These are phyloP conservation scores for Populus simonii DNA, from an alignment of 345 rosid species.

Conservation along the genomic window DNA sequence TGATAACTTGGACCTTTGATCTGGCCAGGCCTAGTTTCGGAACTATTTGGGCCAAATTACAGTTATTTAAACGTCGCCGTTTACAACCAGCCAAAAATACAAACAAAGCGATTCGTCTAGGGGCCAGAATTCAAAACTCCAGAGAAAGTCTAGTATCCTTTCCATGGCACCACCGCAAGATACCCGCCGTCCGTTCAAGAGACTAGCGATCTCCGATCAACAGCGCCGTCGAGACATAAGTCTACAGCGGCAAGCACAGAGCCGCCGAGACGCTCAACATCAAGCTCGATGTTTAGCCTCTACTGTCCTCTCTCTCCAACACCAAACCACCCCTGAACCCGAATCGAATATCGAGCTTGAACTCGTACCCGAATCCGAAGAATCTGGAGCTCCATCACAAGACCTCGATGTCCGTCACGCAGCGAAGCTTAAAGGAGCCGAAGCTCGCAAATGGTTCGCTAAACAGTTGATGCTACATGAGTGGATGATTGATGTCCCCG, in stretches of 20 bases:
- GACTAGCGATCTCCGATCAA: slow-evolving; percentile 80
- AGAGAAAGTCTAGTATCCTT: background rate
- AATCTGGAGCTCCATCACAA: slow-evolving; percentile 29
- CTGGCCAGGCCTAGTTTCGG: too few species aligned
- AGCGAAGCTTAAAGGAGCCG: slow-evolving; percentile 67
- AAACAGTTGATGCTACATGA: slow-evolving; percentile 89
- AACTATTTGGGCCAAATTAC: too few species aligned
- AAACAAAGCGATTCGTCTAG: too few species aligned
- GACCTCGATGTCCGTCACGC: slow-evolving; percentile 63
- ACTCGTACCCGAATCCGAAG: slow-evolving; percentile 30
- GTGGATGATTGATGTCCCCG: slow-evolving; percentile 97
- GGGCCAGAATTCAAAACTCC: background rate
- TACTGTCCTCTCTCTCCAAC: slow-evolving; percentile 57
- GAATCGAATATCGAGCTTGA: slow-evolving; percentile 36
- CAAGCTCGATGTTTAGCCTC: slow-evolving; percentile 82
- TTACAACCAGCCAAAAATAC: background rate
- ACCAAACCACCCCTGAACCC: slow-evolving; percentile 33
- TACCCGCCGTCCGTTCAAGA: slow-evolving; percentile 81
- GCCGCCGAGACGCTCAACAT: slow-evolving; percentile 79
- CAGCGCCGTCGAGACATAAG: slow-evolving; percentile 81
- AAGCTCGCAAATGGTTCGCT: slow-evolving; percentile 82
- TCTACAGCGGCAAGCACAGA: slow-evolving; percentile 68
- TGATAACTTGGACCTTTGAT: too few species aligned
- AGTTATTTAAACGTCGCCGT: background rate
- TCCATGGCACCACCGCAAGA: slow-evolving; percentile 63